Base-by-base conservation (phyloP, 371 early-diverging fungal genomes). In the Mortierella sp. region DNA sequence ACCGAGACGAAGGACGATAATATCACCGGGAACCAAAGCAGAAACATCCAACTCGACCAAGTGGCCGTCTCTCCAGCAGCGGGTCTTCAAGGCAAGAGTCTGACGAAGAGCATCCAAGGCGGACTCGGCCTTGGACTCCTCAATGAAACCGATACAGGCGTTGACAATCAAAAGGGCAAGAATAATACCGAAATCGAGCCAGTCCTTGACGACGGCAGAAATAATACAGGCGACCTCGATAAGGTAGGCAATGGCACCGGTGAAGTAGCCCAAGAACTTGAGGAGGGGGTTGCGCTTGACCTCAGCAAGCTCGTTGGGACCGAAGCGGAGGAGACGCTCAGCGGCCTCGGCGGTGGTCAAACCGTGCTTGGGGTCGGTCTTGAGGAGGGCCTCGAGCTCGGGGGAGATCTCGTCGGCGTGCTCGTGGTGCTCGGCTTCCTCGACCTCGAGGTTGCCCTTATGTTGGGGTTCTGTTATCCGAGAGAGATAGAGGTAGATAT, bases 321-420 rank as follows among this genome's bases (percentile, higher is more conserved):
- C 59, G 59, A 59, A 59, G 59, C 59, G 59, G 34, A 31, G 98
- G 16, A 98, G 90, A 21, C 96, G 91, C 71, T 92, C 90, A 3
- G 82, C 79, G 5, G 91, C 94, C 83, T 94, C 94, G 9, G 82
- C 89, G 3, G 89, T 50, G 48, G 91, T 90, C 48, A 96, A 83
- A 57, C 96, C 96, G 40, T 90, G 86, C 44, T 88, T 89, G 46
- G 94, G 93, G 72, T 93, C 92, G 14, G 96, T 95, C n/a, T 95
- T 90, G 44, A 96, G 84, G 73, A 94, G 89, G 2, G 89, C 89
- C 80, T 95, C 95, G 24, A 96, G 88, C 79, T 95, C 94, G 16
- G 94, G 90, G n/a, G 94, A 84, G 73, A 96, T 91, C 70, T 94
- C 93, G 57, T 96, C 95, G 64, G 83, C 79, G 78, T 92, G 91